These are phyloP conservation scores for Tricholoma matsutake DNA, from an alignment of 768 basidiomycete species.

Conservation along the genomic window DNA sequence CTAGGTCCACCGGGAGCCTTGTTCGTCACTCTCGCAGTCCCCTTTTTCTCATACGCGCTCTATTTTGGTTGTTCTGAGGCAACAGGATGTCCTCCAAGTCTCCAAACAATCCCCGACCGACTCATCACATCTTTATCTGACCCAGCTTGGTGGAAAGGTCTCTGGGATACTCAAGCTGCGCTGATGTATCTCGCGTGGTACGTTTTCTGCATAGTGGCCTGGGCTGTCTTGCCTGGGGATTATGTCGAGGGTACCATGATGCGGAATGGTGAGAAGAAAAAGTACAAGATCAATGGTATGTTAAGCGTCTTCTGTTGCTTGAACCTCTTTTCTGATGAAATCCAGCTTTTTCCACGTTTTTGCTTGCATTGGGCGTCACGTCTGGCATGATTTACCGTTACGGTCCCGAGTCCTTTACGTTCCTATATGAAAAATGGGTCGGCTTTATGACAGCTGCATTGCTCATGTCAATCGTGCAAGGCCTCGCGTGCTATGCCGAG, in stretches of 20 bases:
- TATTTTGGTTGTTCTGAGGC: slow-evolving; percentile 76
- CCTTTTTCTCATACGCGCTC: slow-evolving; percentile 67
- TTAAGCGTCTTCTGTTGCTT: background rate
- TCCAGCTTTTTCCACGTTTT: slow-evolving; percentile 84
- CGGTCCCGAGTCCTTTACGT: slow-evolving; percentile 81
- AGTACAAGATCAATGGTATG: slow-evolving; percentile 95
- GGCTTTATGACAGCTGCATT: slow-evolving; percentile 84
- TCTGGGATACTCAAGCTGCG: slow-evolving; percentile 83
- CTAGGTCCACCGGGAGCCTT: slow-evolving; percentile 77
- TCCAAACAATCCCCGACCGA: slow-evolving; percentile 37
- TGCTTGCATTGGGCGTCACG: slow-evolving; percentile 74
- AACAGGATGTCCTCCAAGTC: slow-evolving; percentile 62
- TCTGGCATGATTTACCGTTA: slow-evolving; percentile 65
- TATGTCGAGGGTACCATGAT: slow-evolving; percentile 66
- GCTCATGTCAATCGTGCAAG: slow-evolving; percentile 76
- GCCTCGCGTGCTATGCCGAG: slow-evolving; percentile 59
- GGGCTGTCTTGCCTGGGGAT: slow-evolving; percentile 77
- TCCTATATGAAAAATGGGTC: slow-evolving; percentile 89
- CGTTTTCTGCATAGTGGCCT: slow-evolving; percentile 76
- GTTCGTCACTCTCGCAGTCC: slow-evolving; percentile 67
- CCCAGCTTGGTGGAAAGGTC: slow-evolving; percentile 60
- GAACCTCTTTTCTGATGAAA: background rate
- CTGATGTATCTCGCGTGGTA: slow-evolving; percentile 88
- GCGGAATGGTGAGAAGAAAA: slow-evolving; percentile 71
- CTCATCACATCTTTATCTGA: slow-evolving; percentile 46